Conservation (phyloP, 306 rosid species). For the Quercus cerris region DNA sequence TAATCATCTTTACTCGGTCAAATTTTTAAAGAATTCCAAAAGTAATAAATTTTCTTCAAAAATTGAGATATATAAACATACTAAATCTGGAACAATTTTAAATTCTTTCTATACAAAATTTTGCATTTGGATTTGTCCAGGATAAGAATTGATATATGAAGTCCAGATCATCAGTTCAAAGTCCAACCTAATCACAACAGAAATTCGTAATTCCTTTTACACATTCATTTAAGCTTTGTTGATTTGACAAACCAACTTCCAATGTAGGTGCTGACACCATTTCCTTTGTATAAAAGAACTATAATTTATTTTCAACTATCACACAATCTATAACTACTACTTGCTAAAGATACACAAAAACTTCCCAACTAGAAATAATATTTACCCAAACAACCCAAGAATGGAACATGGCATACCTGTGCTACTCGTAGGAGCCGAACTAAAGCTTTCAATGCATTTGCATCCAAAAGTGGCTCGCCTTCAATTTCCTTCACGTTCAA, state of each 20-base stretch:
- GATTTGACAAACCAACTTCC: not conserved
- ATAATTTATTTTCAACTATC: not conserved
- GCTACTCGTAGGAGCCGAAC: constrained; percentile 88
- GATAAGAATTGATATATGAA: not conserved
- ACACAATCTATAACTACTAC: not conserved
- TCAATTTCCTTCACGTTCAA: constrained; percentile 83
- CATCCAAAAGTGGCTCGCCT: constrained; percentile 87
- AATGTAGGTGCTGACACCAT: not conserved
- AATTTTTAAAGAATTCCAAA: not conserved
- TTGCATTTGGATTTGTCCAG: not conserved
- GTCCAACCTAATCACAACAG: not conserved
- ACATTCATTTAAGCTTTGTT: not conserved
- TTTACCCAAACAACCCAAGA: constrained; percentile 16
- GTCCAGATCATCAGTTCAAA: not conserved
- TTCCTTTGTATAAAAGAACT: not conserved
- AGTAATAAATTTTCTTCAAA: not conserved
- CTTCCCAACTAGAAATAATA: constrained; percentile 8
- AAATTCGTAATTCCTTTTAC: not conserved
- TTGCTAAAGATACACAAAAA: constrained; percentile 2
- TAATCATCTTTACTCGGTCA: not conserved
- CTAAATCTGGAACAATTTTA: not conserved
- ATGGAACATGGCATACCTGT: constrained; percentile 52
- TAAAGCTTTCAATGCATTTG: constrained; percentile 80
- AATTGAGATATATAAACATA: not conserved
- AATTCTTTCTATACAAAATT: not conserved